Conservation (phyloP, 2,329 filamentous ascomycete genomes). For the Verticillium albo-atrum region DNA sequence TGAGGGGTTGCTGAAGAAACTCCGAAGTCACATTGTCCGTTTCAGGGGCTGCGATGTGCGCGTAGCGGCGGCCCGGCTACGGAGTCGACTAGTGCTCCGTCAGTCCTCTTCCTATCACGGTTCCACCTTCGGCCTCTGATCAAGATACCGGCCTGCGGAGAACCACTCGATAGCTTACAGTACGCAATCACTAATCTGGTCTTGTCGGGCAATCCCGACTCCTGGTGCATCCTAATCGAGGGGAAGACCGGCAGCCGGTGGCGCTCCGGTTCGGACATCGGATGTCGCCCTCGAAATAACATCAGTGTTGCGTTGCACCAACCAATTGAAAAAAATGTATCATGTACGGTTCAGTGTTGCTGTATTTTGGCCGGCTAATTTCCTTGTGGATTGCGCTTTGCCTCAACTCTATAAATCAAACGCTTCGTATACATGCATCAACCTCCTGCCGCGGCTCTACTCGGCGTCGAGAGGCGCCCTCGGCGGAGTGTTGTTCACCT, state of each 20-base stretch:
- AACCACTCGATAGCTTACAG: not conserved
- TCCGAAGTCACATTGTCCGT: not conserved
- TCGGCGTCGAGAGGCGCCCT: conserved; percentile 74
- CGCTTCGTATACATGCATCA: not conserved
- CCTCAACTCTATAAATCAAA: not conserved
- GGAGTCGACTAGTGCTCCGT: not conserved
- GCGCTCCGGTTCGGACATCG: not conserved
- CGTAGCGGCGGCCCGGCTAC: not conserved
- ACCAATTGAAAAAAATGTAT: too few relatives aligned
- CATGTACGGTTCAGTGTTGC: not conserved
- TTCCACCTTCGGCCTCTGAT: not conserved
- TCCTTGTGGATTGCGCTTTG: not conserved
- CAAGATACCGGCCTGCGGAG: not conserved
- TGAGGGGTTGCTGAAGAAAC: not conserved
- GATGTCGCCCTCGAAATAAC: not conserved
- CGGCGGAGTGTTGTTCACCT: conserved; percentile 76
- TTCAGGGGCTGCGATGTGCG: not conserved
- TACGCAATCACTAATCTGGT: not conserved
- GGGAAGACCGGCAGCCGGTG: not conserved
- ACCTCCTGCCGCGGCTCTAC: conserved; percentile 31
- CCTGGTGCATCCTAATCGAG: not conserved
- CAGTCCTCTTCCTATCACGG: not conserved
- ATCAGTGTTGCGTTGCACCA: too few relatives aligned
- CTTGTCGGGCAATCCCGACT: not conserved
- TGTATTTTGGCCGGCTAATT: not conserved